Conservation (phyloP, 352 stramenopile species). For the Phytophthora pini region DNA sequence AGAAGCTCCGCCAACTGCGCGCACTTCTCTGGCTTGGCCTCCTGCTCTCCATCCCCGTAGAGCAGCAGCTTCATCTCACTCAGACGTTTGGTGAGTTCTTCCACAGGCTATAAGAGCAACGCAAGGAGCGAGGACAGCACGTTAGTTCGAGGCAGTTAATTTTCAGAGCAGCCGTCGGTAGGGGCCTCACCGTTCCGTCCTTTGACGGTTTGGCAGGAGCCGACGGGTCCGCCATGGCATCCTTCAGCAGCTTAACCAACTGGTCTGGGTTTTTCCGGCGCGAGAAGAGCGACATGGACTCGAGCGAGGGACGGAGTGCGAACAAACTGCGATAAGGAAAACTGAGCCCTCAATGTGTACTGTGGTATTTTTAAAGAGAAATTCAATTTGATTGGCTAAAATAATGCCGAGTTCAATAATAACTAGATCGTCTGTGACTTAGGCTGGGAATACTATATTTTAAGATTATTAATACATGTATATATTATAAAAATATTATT, state of each 20-base stretch:
- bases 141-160: slow-evolving; percentile 6
- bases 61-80: slow-evolving; percentile 46
- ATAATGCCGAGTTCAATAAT: too few species aligned
- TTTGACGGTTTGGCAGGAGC: slow-evolving; percentile 62
- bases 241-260: slow-evolving; percentile 83
- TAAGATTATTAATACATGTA: too few species aligned
- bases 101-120: slow-evolving; percentile 39
- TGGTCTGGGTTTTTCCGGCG: slow-evolving; percentile 84
- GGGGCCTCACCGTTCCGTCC: slow-evolving; percentile 51
- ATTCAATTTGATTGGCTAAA: too few species aligned
- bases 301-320: too few species aligned
- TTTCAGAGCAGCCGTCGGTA: neutral
- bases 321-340: too few species aligned
- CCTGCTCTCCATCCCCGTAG: slow-evolving; percentile 68
- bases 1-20: slow-evolving; percentile 79
- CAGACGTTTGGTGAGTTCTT: slow-evolving; percentile 84
- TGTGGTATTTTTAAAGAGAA: too few species aligned
- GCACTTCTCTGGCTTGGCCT: slow-evolving; percentile 82
- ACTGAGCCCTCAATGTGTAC: too few species aligned
- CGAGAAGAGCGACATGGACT: slow-evolving; percentile 71
- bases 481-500: too few species aligned
- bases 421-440: too few species aligned
- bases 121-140: neutral
- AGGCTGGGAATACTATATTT: too few species aligned
- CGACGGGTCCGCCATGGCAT: slow-evolving; percentile 65